Evolutionary conservation across 257 asterid species (phyloP), one percentile per base, ranked within the genome.

Genomic region (Solanum tacnaense): DNA sequence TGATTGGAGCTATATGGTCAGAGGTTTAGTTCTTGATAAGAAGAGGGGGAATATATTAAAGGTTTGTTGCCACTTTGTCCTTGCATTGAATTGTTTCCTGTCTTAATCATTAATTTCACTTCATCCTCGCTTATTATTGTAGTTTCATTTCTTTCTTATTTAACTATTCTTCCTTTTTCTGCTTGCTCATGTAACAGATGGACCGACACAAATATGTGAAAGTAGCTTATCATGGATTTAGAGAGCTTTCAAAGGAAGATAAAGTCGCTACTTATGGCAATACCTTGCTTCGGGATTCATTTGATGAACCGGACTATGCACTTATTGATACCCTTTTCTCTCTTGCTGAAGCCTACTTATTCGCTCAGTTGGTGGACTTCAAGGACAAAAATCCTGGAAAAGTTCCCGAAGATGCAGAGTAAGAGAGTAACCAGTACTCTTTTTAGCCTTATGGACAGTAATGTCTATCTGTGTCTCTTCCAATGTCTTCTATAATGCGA

Each of bases 1-100:
- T 91, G 99, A 97, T 88, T 93, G 96, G 98, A 95, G 92, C 79
- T 97, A 96, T 94, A 96, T 97, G 99, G 98, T 97, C 94, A 93
- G 99, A 91, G 99, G 99, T 89, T 94, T 97, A 84, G 99, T 97
- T 91, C 95, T 97, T 73, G 99, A 97, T 88, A 96, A 95, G 91
- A 96, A 92, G 91, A 93, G 99, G 86, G 99, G 99, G 90, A 97
- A 96, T 67, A 94, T 95, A 89, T 91, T 97, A 93, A 97, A 97
- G 98, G 99, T 97, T 81, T 38, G 98, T 92, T 44, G 27, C 86
- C 11, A 27, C 87, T 84, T 46, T 74, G 86, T 68, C 25, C 49
- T 67, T 75, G 13, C 27, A 36, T 31, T 75, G 49, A 21, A 65
- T 46, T 34, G 85, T 86, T 79, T 35, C 31, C 20, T 78, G 87